Conservation (phyloP, 2,329 filamentous ascomycete genomes). For the Venturiaceae sp. region DNA sequence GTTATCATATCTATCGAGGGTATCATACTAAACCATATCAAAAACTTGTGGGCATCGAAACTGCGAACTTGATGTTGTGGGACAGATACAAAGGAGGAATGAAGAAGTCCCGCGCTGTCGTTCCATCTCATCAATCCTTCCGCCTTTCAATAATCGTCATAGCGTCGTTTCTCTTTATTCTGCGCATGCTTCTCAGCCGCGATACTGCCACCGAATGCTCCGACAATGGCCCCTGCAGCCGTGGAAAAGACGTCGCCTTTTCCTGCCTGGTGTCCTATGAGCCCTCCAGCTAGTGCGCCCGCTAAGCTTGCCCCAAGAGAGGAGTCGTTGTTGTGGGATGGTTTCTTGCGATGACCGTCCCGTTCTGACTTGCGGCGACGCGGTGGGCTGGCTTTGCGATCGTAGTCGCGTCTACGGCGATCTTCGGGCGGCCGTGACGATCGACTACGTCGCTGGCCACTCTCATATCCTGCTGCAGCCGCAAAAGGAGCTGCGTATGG, state of each 20-base stretch:
- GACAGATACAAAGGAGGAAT: background rate
- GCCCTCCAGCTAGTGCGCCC: conserved; percentile 6
- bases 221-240: conserved; percentile 2
- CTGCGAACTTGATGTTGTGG: background rate
- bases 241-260: conserved; percentile 7
- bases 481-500: background rate
- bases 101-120: background rate
- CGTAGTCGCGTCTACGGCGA: background rate
- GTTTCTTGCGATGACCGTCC: background rate
- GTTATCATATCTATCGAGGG: background rate
- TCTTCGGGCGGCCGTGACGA: background rate
- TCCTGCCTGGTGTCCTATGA: conserved; percentile 3
- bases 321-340: conserved; percentile 10
- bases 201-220: conserved; percentile 2
- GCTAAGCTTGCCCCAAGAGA: conserved; percentile 6
- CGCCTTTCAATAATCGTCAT: background rate
- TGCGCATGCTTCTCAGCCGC: background rate
- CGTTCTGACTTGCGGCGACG: background rate
- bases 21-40: background rate
- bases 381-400: background rate
- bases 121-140: background rate
- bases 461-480: background rate
- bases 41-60: background rate
- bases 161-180: background rate
- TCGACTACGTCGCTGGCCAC: background rate